Conservation (phyloP, 108 stramenopile species). For the Nitzschia sp. region DNA sequence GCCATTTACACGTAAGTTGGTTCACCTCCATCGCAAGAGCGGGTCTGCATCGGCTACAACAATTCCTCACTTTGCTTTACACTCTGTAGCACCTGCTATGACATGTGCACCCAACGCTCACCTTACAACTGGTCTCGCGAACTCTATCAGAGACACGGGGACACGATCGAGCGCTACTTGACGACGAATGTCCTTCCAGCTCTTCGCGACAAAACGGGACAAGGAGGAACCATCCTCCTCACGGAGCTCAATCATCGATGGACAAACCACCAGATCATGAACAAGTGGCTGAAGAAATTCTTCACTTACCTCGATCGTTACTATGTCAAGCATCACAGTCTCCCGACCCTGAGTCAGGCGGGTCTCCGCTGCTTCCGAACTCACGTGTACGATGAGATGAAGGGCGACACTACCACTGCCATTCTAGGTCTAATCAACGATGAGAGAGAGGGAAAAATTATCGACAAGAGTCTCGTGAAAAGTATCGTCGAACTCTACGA, state of each 20-base stretch:
- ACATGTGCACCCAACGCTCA: slow-evolving; percentile 99
- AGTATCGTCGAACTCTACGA: slow-evolving; percentile 95
- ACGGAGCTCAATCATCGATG: slow-evolving; percentile 94
- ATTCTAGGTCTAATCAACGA: slow-evolving; percentile 93
- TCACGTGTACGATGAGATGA: slow-evolving; percentile 95
- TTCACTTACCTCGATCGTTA: slow-evolving; percentile 99
- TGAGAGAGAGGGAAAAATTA: slow-evolving; percentile 93
- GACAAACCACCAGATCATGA: slow-evolving; percentile 99
- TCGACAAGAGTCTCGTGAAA: slow-evolving; percentile 95
- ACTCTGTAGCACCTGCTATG: slow-evolving; percentile 93
- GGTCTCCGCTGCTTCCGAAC: slow-evolving; percentile 91
- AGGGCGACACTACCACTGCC: slow-evolving; percentile 80
- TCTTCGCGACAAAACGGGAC: slow-evolving; percentile 80
- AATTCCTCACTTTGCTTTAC: background rate
- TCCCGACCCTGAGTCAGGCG: slow-evolving; percentile 89
- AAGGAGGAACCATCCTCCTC: slow-evolving; percentile 86
- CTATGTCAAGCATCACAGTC: slow-evolving; percentile 96
- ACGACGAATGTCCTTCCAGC: slow-evolving; percentile 88
- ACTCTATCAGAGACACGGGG: slow-evolving; percentile 95
- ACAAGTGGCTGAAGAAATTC: slow-evolving; percentile 99
- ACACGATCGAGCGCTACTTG: slow-evolving; percentile 94
- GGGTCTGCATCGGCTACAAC: background rate
- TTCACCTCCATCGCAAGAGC: background rate
- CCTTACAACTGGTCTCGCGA: slow-evolving; percentile 99
- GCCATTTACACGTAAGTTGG: slow-evolving; percentile 84